These are phyloP conservation scores for Trichothecium sympodiale DNA, from an alignment of 2,329 filamentous ascomycete species.

Conservation along the genomic window DNA sequence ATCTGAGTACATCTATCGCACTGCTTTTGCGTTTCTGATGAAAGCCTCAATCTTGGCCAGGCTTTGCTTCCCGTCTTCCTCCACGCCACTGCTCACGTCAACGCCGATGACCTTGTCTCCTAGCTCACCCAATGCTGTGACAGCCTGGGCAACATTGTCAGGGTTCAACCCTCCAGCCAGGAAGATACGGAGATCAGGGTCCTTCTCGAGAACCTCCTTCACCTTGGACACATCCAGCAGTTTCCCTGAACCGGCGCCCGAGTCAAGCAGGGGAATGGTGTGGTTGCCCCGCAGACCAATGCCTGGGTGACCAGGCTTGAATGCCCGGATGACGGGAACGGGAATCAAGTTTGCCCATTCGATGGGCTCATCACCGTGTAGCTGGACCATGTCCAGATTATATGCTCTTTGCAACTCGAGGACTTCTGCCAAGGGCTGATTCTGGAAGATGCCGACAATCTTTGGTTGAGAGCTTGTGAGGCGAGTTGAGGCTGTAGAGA, in stretches of 20 bases:
- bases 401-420: conserved; percentile 67
- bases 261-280: conserved; percentile 73
- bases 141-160: conserved; percentile 60
- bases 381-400: conserved; percentile 76
- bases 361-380: conserved; percentile 83
- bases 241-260: conserved; percentile 74
- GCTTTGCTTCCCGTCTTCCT: conserved; percentile 71
- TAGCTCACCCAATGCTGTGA: conserved; percentile 51
- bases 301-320: conserved; percentile 64
- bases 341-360: conserved; percentile 88
- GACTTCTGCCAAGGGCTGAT: conserved; percentile 77
- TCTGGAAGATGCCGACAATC: conserved; percentile 87
- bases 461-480: conserved; percentile 52
- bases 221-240: conserved; percentile 63
- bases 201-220: conserved; percentile 51
- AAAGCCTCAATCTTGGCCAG: conserved; percentile 73
- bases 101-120: conserved; percentile 63
- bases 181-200: conserved; percentile 62
- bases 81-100: conserved; percentile 91
- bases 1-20: too few relatives aligned
- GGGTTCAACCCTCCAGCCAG: conserved; percentile 78
- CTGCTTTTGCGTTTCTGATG: conserved; percentile 59
- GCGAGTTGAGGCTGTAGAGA: conserved; percentile 40
- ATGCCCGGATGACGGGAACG: conserved; percentile 81
- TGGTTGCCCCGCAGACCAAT: conserved; percentile 71